Evolutionary conservation across 495 filamentous ascomycete genomes (phyloP), one percentile per base, ranked within the genome.

Genomic region (Xylaria castorea): DNA sequence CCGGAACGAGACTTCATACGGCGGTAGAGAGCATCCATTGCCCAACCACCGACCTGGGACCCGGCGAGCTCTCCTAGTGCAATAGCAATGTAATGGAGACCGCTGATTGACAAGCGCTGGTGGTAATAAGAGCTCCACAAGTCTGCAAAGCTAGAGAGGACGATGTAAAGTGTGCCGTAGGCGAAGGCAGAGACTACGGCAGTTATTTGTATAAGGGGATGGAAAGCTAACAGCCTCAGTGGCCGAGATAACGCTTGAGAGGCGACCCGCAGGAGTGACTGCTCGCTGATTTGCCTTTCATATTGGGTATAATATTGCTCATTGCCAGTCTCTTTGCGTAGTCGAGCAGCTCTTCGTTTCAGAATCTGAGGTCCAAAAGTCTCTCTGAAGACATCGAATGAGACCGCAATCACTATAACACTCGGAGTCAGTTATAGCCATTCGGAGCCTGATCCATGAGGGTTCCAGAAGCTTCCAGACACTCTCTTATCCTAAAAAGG

Each of bases 351-450:
- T 70, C 89, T 88, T 55, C 83, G 83, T 30, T 81, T 77, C 3
- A 93, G 87, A 16, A 92, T 73, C 11, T 83, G 82, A 0, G 87
- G 87, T 1, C 87, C 85, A 73, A 91, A 92, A 1, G 91, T 90
- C 76, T 93, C 91, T 0, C 80, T 83, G 25, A 90, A 80, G 68
- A 88, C 86, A 5, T 88, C 61, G 2, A 83, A 62, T 0, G 75
- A 74, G 0, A 83, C 38, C 30, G 85, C 51, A 34, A 82, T 80
- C 20, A 81, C n/a, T n/a, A n/a, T n/a, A n/a, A n/a, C n/a, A n/a
- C n/a, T n/a, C n/a, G n/a, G n/a, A n/a, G n/a, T n/a, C n/a, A n/a
- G n/a, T n/a, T n/a, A n/a, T n/a, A n/a, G n/a, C n/a, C n/a, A n/a
- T n/a, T n/a, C n/a, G n/a, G 14, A 16, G 14, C 11, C 12, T 44